These are phyloP conservation scores for Aristolochia fimbriata DNA, from an alignment of 164 flowering plant species.

Conservation along the genomic window DNA sequence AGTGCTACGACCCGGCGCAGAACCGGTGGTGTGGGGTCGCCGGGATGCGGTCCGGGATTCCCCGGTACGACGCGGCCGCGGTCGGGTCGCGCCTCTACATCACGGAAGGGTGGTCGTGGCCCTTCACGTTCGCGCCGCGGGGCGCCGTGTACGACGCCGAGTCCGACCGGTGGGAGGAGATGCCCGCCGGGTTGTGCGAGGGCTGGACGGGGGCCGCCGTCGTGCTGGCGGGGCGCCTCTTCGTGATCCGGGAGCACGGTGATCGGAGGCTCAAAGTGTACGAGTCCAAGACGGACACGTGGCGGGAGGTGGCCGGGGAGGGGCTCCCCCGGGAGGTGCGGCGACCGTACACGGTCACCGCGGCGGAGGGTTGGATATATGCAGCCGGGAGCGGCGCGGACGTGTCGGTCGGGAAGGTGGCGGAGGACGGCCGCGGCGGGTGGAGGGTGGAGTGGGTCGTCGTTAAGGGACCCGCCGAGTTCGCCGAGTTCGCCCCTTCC, in stretches of 20 bases:
- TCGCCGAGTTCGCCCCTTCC: slow-evolving; percentile 24
- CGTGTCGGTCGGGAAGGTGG: slow-evolving; percentile 32
- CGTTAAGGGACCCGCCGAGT: slow-evolving; percentile 26
- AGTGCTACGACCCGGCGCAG: slow-evolving; percentile 25
- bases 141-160: slow-evolving; percentile 36
- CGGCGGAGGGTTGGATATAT: slow-evolving; percentile 25
- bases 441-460: slow-evolving; percentile 32
- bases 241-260: slow-evolving; percentile 43
- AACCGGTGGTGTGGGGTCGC: slow-evolving; percentile 28
- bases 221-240: slow-evolving; percentile 24
- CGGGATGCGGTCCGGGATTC: slow-evolving; percentile 16
- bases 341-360: slow-evolving; percentile 33
- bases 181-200: slow-evolving; percentile 43
- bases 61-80: slow-evolving; percentile 35
- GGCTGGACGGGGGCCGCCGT: slow-evolving; percentile 52
- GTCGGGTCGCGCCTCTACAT: slow-evolving; percentile 29
- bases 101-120: slow-evolving; percentile 67
- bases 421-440: slow-evolving; percentile 1
- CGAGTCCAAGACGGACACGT: slow-evolving; percentile 26
- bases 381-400: slow-evolving; percentile 29
- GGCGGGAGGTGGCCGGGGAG: slow-evolving; percentile 30
- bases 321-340: slow-evolving; percentile 31
- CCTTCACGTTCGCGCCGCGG: slow-evolving; percentile 33
- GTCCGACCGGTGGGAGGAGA: slow-evolving; percentile 36
- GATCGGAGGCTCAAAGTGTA: slow-evolving; percentile 34